A percentile compares a stretch with the other conserved stretches of the same genome.
Conservation (phyloP, 805 yeast genomes). For the Starmerella etchellsii region DNA sequence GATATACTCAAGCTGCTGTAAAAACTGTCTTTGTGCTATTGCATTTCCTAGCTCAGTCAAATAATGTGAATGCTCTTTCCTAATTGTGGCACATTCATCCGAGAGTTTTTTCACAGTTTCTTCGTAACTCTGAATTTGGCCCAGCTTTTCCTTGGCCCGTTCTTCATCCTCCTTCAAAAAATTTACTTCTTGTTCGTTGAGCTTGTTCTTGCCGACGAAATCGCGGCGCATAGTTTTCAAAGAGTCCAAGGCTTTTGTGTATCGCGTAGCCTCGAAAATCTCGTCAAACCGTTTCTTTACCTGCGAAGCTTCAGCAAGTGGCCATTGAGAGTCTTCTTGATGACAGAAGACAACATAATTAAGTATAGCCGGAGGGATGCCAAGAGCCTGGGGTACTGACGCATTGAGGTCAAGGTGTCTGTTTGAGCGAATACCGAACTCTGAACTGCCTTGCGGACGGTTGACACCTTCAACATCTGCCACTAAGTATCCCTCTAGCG, state of each 20-base stretch:
- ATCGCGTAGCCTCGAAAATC: constrained; percentile 88
- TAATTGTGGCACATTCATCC: constrained; percentile 9
- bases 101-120: background rate
- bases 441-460: background rate
- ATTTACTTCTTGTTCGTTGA: constrained; percentile 65
- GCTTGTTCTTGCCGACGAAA: constrained; percentile 56
- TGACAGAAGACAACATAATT: constrained; percentile 94
- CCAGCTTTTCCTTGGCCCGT: constrained; percentile 46
- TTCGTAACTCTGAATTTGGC: background rate
- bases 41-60: constrained; percentile 31
- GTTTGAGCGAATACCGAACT: constrained; percentile 34
- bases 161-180: constrained; percentile 63
- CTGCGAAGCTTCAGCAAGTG: constrained; percentile 69
- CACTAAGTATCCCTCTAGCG: constrained; percentile 71
- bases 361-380: constrained; percentile 75
- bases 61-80: constrained; percentile 23
- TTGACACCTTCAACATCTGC: background rate
- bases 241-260: constrained; percentile 76
- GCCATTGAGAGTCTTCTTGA: constrained; percentile 96
- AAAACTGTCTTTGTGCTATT: constrained; percentile 6
- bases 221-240: constrained; percentile 68
- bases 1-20: constrained; percentile 9
- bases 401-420: constrained; percentile 73
- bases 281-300: constrained; percentile 91
- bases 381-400: constrained; percentile 69